Evolutionary conservation across 768 basidiomycete species (phyloP).

Genomic region (Phallus indusiatus): DNA sequence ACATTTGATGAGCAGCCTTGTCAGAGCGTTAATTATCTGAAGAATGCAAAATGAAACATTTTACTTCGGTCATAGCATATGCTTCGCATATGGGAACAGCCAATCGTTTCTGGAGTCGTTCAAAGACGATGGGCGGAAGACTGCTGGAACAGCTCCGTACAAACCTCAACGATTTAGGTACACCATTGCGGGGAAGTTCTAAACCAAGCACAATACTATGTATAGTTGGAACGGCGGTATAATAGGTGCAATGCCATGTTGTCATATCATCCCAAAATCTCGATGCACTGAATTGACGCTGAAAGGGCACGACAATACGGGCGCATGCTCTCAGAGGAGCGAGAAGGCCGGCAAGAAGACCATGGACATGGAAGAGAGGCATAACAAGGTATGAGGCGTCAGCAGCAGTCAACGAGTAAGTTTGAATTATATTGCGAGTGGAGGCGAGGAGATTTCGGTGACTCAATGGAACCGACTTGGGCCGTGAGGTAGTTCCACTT

Average conservation of each 20-base stretch:
- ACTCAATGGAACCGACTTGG: slow-evolving; percentile 23
- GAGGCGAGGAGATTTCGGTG: slow-evolving; percentile 26
- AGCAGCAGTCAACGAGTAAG: slow-evolving; percentile 21
- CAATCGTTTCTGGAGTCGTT: slow-evolving; percentile 38
- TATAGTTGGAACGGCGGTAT: slow-evolving; percentile 24
- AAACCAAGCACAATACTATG: slow-evolving; percentile 24
- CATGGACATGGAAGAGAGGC: slow-evolving; percentile 55
- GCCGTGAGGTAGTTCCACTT: slow-evolving; percentile 38
- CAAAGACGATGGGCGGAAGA: slow-evolving; percentile 42
- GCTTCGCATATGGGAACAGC: slow-evolving; percentile 47
- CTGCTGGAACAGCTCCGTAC: slow-evolving; percentile 37
- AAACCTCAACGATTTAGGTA: slow-evolving; percentile 25
- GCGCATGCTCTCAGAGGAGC: slow-evolving; percentile 50
- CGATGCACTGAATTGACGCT: slow-evolving; percentile 39
- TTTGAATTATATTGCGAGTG: slow-evolving; percentile 22
- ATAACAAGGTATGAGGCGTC: slow-evolving; percentile 32
- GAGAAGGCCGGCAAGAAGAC: slow-evolving; percentile 48
- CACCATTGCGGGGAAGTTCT: slow-evolving; percentile 15
- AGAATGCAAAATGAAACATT: background rate
- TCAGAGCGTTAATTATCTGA: background rate
- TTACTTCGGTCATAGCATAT: slow-evolving; percentile 48
- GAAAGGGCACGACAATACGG: slow-evolving; percentile 40
- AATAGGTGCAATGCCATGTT: slow-evolving; percentile 38
- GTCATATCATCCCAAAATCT: slow-evolving; percentile 39
- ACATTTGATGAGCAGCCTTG: slow-evolving; percentile 26